Conservation (phyloP, 176 grass and related monocot genomes). For the Leersia perrieri region DNA sequence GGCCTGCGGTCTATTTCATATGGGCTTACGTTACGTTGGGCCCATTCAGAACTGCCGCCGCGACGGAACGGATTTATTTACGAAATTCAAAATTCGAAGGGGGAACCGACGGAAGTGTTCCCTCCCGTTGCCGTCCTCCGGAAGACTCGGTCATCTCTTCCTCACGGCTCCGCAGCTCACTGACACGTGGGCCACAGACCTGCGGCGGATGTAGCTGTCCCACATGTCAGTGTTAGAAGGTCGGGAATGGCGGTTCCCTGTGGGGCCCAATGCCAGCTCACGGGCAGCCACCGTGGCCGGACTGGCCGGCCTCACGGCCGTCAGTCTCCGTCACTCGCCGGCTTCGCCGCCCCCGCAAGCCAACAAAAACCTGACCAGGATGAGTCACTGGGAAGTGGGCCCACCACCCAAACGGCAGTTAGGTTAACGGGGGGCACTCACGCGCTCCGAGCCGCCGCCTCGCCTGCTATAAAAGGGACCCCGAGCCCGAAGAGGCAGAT, state of each 20-base stretch:
- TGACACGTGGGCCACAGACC: neutral
- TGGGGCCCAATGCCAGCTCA: neutral
- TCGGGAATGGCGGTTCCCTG: neutral
- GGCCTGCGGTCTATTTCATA: too few species aligned
- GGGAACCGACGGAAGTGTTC: neutral
- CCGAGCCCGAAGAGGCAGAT: neutral
- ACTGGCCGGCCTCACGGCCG: too few species aligned
- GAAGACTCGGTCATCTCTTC: neutral
- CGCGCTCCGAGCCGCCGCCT: constrained; percentile 7
- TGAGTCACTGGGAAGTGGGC: neutral
- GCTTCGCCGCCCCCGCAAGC: neutral
- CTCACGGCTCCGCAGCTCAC: too few species aligned
- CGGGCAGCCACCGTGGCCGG: neutral
- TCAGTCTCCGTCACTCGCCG: too few species aligned
- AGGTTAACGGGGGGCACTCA: constrained; percentile 1
- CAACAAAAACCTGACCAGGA: neutral
- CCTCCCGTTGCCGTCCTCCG: neutral
- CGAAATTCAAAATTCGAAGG: neutral
- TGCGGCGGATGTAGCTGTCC: neutral
- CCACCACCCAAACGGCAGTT: constrained; percentile 23
- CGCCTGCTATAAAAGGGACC: constrained; percentile 2
- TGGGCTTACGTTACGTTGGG: too few species aligned
- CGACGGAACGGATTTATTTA: neutral
- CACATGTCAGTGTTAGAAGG: neutral
- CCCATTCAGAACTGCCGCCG: too few species aligned